Base-by-base conservation (phyloP, 768 basidiomycete genomes). In the Thelephora aurantiotincta region DNA sequence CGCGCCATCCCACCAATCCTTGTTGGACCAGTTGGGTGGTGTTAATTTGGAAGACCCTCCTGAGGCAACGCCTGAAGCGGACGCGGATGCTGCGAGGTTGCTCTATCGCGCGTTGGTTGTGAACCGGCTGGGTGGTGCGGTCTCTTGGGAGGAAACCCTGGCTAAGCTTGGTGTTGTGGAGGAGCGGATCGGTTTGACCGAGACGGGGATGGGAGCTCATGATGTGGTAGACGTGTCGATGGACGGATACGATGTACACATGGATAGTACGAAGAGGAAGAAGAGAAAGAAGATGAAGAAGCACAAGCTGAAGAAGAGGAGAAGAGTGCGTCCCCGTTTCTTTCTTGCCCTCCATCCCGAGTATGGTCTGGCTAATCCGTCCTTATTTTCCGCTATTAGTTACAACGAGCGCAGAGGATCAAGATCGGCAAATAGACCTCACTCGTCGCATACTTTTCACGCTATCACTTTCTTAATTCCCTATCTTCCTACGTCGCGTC, bases 241-340 rank as follows among this genome's bases (percentile, higher is more conserved):
- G 38, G 14, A 41, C 4, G 80, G 73, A 72, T 71, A 77, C 53
- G 72, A 75, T 38, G 72, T 86, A 13, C 63, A 78, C 60, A 69
- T 86, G 66, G 88, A 90, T 56, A 89, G 87, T 55, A 78, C 77
- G 23, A 84, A 81, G 70, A 75, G 87, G 63, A 91, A 91, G 72
- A 73, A 78, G 55, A 71, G 78, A 71, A 84, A 80, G 78, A 94
- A 93, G 79, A 94, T 94, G 81, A 89, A 83, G 75, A 94, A 92
- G 68, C 91, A 94, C 64, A 93, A 93, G 70, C 74, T 88, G 58
- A 87, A 81, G 78, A 93, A 93, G 72, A 78, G 88, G 55, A 74
- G 91, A 74, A 84, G 79, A 69, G 88, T 88, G 61, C 51, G 79
- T 65, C 48, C 13, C 36, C 35, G n/a, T 4, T 33, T 46, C 13